phyloP scores from a whole-genome alignment of 1,139 yeast species.

The Blastobotrys arbuscula region DNA sequence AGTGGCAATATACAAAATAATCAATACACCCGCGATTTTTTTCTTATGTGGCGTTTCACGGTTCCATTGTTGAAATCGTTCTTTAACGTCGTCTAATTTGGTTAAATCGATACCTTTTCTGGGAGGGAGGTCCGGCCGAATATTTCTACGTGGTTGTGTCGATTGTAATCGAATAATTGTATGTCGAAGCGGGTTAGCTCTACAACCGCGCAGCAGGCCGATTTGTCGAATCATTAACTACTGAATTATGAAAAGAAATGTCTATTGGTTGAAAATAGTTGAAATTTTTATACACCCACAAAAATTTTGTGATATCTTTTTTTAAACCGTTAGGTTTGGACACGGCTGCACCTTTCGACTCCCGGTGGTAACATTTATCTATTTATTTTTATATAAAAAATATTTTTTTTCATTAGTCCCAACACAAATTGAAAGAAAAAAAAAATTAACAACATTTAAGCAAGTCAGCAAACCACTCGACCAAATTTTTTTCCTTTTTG shows the following conservation, averaged over 20 bases:
- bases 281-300: too few species aligned
- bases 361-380: too few species aligned
- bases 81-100: conserved; percentile 10
- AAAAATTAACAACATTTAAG: not conserved
- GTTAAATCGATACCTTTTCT: conserved; percentile 12
- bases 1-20: conserved; percentile 26
- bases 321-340: too few species aligned
- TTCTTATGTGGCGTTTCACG: conserved; percentile 11
- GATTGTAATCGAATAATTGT: not conserved
- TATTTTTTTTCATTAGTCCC: too few species aligned
- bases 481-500: too few species aligned
- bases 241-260: not conserved
- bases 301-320: not conserved
- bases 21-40: conserved; percentile 16
- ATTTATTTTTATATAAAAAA: too few species aligned
- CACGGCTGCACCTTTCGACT: too few species aligned
- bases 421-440: not conserved
- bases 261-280: not conserved
- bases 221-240: not conserved
- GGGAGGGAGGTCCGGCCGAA: conserved; percentile 7
- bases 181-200: not conserved
- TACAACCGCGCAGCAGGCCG: not conserved
- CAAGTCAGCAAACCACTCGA: too few species aligned
- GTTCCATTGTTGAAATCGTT: conserved; percentile 10
- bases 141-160: not conserved